These are phyloP conservation scores for Cladophialophora chaetospira DNA, from an alignment of 2,329 filamentous ascomycete genomes.

Conservation along the genomic window DNA sequence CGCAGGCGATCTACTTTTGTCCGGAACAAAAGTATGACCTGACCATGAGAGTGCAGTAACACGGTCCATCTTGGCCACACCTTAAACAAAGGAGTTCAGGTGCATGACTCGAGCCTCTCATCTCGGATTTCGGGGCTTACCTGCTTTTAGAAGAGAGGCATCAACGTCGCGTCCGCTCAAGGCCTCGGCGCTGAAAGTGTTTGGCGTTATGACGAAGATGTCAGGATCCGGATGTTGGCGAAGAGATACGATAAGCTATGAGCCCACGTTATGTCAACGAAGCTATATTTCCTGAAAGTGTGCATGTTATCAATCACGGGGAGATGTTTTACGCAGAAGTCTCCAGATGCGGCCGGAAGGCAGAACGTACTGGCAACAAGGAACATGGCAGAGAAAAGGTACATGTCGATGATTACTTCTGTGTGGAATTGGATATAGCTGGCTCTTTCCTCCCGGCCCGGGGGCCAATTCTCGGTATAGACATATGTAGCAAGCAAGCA, in stretches of 20 bases:
- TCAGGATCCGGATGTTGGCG: background rate
- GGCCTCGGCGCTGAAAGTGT: background rate
- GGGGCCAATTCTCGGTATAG: background rate
- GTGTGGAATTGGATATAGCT: constrained; percentile 8
- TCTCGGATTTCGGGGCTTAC: background rate
- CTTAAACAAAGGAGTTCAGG: no score
- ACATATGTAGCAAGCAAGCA: background rate
- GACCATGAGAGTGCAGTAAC: background rate
- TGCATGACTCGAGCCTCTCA: background rate
- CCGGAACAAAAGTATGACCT: constrained; percentile 13
- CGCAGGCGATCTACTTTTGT: constrained; percentile 5
- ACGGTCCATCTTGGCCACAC: no score
- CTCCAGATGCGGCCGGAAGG: background rate
- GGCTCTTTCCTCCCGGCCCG: background rate
- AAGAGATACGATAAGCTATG: constrained; percentile 1
- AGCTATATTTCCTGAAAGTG: background rate
- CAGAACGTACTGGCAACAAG: background rate
- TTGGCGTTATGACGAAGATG: background rate
- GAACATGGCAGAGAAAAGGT: no score
- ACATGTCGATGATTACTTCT: constrained; percentile 5
- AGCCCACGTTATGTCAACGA: constrained; percentile 5
- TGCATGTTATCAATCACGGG: background rate
- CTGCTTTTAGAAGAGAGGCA: background rate
- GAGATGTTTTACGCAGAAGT: background rate
- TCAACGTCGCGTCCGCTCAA: background rate